Percentiles rank a stretch among this genome's conserved stretches.
These are phyloP conservation scores for Mikania micrantha DNA, from an alignment of 129 eudicot species.

Conservation along the genomic window DNA sequence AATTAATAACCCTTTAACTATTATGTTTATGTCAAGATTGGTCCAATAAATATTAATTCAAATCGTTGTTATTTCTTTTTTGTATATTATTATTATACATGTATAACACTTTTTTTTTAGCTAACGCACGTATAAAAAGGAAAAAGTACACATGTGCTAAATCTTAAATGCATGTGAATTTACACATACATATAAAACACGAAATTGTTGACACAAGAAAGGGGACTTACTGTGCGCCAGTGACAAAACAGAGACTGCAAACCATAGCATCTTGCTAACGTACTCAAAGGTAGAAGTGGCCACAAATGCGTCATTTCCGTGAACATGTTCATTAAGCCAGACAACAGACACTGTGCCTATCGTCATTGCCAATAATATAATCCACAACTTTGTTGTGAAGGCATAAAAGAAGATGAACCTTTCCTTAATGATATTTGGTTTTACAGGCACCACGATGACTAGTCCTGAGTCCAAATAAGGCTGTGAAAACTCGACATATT, in stretches of 20 bases:
- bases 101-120: too few relatives aligned
- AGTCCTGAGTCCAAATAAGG: slow-evolving; percentile 64
- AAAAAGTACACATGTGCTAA: too few relatives aligned
- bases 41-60: too few relatives aligned
- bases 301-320: slow-evolving; percentile 28
- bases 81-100: too few relatives aligned
- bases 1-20: too few relatives aligned
- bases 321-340: slow-evolving; percentile 48
- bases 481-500: slow-evolving; percentile 46
- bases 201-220: not conserved
- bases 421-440: slow-evolving; percentile 29
- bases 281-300: slow-evolving; percentile 27
- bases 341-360: slow-evolving; percentile 42
- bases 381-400: slow-evolving; percentile 52
- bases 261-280: slow-evolving; percentile 52
- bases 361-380: slow-evolving; percentile 36
- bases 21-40: too few relatives aligned
- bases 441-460: slow-evolving; percentile 41
- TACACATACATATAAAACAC: too few relatives aligned
- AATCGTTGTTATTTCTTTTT: too few relatives aligned
- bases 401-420: slow-evolving; percentile 35
- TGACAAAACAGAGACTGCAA: slow-evolving; percentile 46
- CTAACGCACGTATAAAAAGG: too few relatives aligned
- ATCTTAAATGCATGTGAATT: too few relatives aligned
- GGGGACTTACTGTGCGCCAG: slow-evolving; percentile 49